Evolutionary conservation across 2,329 filamentous ascomycete genomes (phyloP).

Genomic region (Thielaviopsis euricoi): DNA sequence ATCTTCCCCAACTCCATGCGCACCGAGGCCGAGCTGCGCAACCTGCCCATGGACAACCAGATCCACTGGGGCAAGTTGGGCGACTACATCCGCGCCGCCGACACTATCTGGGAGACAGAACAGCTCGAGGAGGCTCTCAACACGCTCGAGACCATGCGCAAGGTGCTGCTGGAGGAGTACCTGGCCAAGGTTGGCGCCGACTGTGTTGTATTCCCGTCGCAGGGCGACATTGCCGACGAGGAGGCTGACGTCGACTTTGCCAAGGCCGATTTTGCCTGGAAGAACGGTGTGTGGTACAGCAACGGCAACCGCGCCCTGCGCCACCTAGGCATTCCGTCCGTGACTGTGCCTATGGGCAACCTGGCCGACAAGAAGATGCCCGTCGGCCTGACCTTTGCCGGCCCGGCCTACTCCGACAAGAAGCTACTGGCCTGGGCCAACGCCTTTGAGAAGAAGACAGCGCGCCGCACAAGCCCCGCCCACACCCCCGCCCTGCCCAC

Average conservation of each 20-base stretch:
- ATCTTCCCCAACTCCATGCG: constrained; percentile 21
- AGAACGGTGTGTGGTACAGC: constrained; percentile 33
- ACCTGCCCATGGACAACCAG: constrained; percentile 9
- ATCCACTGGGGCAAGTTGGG: constrained; percentile 15
- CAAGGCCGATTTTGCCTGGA: constrained; percentile 12
- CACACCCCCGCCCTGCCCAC: constrained; percentile 11
- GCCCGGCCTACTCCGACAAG: constrained; percentile 29
- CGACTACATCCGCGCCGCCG: constrained; percentile 12
- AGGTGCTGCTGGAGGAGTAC: constrained; percentile 33
- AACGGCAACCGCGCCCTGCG: constrained; percentile 36
- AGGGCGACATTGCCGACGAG: constrained; percentile 32
- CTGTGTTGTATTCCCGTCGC: constrained; percentile 30
- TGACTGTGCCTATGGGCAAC: constrained; percentile 36
- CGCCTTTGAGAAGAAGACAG: constrained; percentile 13
- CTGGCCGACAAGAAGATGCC: constrained; percentile 31
- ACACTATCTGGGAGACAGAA: constrained; percentile 24
- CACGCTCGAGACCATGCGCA: constrained; percentile 30
- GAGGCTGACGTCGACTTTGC: constrained; percentile 25
- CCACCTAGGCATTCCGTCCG: constrained; percentile 36
- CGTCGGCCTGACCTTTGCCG: constrained; percentile 34
- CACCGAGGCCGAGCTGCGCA: constrained; percentile 13
- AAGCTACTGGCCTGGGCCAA: constrained; percentile 16
- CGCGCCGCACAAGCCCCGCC: constrained; percentile 6
- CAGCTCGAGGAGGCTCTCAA: constrained; percentile 26
- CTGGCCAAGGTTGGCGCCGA: constrained; percentile 26